phyloP scores from a whole-genome alignment of 1,284 basidiomycete species.

The Cutaneotrichosporon cavernicola region DNA sequence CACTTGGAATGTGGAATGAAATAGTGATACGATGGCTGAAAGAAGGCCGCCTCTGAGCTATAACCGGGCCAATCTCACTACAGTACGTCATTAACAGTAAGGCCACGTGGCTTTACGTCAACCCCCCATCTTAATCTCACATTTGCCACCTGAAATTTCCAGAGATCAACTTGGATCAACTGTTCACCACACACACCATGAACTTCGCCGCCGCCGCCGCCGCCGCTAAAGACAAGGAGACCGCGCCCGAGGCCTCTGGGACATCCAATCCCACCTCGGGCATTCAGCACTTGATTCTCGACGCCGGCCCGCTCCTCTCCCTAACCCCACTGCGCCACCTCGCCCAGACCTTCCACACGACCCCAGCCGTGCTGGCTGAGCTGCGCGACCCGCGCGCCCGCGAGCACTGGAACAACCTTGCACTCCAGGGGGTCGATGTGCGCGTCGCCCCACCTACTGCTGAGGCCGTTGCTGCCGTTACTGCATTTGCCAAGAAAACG shows the following conservation, averaged over 20 bases:
- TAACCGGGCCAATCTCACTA: neutral
- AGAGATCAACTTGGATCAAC: neutral
- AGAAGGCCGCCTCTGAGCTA: no score
- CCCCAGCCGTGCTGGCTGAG: constrained; percentile 84
- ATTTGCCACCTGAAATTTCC: constrained; percentile 1
- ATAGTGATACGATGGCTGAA: no score
- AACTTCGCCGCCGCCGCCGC: constrained; percentile 5
- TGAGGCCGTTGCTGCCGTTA: constrained; percentile 74
- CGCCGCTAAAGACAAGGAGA: neutral
- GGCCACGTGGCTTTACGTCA: neutral
- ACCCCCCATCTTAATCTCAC: neutral
- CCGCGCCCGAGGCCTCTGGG: neutral
- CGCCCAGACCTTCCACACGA: constrained; percentile 77
- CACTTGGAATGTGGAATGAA: neutral
- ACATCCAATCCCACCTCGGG: constrained; percentile 14
- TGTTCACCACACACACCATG: neutral
- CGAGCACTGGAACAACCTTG: constrained; percentile 75
- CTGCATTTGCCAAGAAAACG: constrained; percentile 89
- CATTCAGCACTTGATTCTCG: constrained; percentile 77
- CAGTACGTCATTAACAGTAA: neutral
- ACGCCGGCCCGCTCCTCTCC: constrained; percentile 85
- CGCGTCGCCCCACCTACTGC: constrained; percentile 71
- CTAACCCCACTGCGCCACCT: constrained; percentile 79
- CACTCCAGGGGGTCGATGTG: constrained; percentile 65
- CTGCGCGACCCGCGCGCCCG: constrained; percentile 80